phyloP scores from a whole-genome alignment of 2,329 filamentous ascomycete species.

The Cytospora paraplurivora region DNA sequence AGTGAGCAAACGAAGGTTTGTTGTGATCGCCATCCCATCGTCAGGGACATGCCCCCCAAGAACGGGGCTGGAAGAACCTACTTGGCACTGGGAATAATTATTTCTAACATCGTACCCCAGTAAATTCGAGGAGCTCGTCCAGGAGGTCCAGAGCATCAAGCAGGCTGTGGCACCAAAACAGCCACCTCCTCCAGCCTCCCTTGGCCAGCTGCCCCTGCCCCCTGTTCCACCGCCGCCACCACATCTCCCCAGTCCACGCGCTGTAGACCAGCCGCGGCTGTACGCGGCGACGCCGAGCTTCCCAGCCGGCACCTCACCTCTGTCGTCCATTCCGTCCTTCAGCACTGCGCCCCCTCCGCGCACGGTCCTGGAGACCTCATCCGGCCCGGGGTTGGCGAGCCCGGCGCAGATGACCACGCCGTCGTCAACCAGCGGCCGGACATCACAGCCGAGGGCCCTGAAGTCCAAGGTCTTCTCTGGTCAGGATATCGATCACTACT shows the following conservation, averaged over 20 bases:
- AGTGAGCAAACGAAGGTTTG: constrained; percentile 47
- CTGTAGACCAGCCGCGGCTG: constrained; percentile 17
- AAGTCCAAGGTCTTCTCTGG: constrained; percentile 52
- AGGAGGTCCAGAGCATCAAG: constrained; percentile 58
- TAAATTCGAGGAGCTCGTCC: constrained; percentile 57
- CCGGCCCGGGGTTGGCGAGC: constrained; percentile 27
- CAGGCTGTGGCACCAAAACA: constrained; percentile 46
- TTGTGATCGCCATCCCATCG: neutral
- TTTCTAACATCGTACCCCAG: constrained; percentile 35
- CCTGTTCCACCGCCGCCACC: constrained; percentile 30
- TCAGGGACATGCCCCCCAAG: too few species aligned
- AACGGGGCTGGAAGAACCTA: too few species aligned
- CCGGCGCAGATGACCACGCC: constrained; percentile 37
- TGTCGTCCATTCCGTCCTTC: constrained; percentile 29
- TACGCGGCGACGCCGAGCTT: constrained; percentile 15
- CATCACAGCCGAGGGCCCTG: constrained; percentile 46
- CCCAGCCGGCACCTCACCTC: constrained; percentile 16
- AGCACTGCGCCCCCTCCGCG: constrained; percentile 30
- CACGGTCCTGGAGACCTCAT: constrained; percentile 19
- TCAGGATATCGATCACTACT: constrained; percentile 58
- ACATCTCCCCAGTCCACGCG: constrained; percentile 2
- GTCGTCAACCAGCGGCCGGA: constrained; percentile 33
- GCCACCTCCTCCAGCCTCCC: constrained; percentile 9
- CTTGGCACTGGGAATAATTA: neutral
- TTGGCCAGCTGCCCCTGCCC: constrained; percentile 26